Base-by-base conservation (phyloP, 306 rosid species). In the Morella rubra region DNA sequence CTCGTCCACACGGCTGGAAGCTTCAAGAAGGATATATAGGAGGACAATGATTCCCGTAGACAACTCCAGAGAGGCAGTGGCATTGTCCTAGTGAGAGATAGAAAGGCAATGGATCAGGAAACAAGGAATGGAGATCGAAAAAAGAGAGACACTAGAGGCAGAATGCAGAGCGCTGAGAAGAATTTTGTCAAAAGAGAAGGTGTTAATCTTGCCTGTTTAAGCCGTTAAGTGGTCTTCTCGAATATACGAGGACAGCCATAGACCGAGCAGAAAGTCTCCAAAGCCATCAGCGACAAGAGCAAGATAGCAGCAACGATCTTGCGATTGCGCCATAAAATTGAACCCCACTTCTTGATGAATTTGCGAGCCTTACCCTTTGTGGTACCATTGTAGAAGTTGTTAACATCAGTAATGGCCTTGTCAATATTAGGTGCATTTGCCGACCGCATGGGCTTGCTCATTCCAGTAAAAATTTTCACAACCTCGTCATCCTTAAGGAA, bases 201-300 rank as follows among this genome's bases (percentile, higher is more conserved):
- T 24, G 27, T 24, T 24, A 24, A 24, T 24, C 27, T 24, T 24
- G 27, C 27, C 27, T 24, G 27, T 24, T 24, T 24, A 24, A 24
- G 27, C 27, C 27, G 27, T 24, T 24, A 24, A 24, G 27, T 24
- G 27, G 27, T 24, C 27, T 24, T 24, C 27, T 24, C 27, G 54
- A 73, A 73, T n/a, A 56, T 45, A 7, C 15, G 69, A 7, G 77
- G 71, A 44, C 74, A 82, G 9, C 46, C 46, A 56, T 73, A 77
- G 56, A 78, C n/a, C 0, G 87, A 45, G 66, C 76, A 80, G 68
- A 64, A 47, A 0, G 73, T n/a, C 47, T 81, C 56, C 22, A 76
- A 47, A 55, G 55, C 78, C 24, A 72, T 71, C 3, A 81, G 14
- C 27, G 19, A 71, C 73, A 80, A 61, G 37, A 77, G 47, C 5